These are phyloP conservation scores for Luzula sylvatica DNA, from an alignment of 176 grass and related monocot species.

Conservation along the genomic window DNA sequence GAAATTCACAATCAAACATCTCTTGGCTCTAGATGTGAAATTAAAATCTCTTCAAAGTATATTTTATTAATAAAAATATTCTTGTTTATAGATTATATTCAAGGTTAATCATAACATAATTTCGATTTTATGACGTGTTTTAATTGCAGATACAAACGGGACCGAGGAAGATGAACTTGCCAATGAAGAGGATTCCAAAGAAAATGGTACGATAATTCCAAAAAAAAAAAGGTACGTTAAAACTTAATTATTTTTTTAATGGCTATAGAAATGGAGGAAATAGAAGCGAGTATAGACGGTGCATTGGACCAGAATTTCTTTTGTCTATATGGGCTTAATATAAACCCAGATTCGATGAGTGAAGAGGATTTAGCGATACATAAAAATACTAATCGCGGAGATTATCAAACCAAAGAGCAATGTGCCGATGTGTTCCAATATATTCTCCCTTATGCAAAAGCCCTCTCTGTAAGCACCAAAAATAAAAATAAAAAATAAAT, in stretches of 20 bases:
- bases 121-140: constrained; percentile 15
- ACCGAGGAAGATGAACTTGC: constrained; percentile 46
- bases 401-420: constrained; percentile 99
- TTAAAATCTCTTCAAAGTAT: constrained; percentile 78
- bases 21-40: constrained; percentile 86
- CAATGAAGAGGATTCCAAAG: constrained; percentile 39
- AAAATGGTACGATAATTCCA: constrained; percentile 41
- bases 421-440: constrained; percentile 99
- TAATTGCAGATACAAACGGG: constrained; percentile 61
- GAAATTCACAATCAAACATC: constrained; percentile 94
- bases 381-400: constrained; percentile 90
- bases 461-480: constrained; percentile 61
- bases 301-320: constrained; percentile 96
- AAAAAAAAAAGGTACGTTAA: too few species aligned
- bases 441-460: constrained; percentile 86
- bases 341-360: constrained; percentile 87
- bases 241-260: too few species aligned
- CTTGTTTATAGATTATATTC: background rate
- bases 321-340: constrained; percentile 96
- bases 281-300: constrained; percentile 72
- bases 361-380: constrained; percentile 83
- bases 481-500: too few species aligned
- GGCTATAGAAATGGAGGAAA: constrained; percentile 72
- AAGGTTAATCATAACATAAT: constrained; percentile 7
- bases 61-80: constrained; percentile 11